These are phyloP conservation scores for Lentinula aciculospora DNA, from an alignment of 768 basidiomycete genomes.

Conservation along the genomic window DNA sequence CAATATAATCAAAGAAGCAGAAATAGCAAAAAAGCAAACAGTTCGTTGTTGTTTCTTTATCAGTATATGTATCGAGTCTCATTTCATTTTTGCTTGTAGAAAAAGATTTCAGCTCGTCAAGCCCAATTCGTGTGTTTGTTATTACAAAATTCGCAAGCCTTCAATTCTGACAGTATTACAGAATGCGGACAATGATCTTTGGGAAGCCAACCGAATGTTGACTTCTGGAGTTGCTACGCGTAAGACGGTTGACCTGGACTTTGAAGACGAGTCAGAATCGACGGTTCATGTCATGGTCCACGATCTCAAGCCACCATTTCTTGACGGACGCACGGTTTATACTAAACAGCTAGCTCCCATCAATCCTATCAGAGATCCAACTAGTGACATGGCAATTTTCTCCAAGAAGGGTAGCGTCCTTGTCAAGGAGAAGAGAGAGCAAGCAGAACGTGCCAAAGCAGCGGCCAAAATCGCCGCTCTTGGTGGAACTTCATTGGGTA, in stretches of 20 bases:
- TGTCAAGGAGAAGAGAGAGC: conserved; percentile 93
- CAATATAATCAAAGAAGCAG: conserved; percentile 58
- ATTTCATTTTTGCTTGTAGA: conserved; percentile 31
- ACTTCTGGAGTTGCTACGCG: conserved; percentile 93
- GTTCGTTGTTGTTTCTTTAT: conserved; percentile 32
- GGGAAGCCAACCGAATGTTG: conserved; percentile 98
- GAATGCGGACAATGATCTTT: conserved; percentile 97
- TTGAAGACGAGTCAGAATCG: conserved; percentile 94
- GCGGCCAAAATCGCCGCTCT: conserved; percentile 92
- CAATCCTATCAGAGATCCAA: conserved; percentile 90
- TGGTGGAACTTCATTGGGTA: conserved; percentile 91
- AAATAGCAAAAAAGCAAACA: conserved; percentile 71
- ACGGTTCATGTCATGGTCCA: conserved; percentile 98
- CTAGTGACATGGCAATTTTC: conserved; percentile 94
- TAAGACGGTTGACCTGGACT: conserved; percentile 84
- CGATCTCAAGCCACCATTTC: conserved; percentile 94
- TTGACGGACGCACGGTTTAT: conserved; percentile 93
- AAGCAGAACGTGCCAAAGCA: conserved; percentile 93
- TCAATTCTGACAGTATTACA: conserved; percentile 24
- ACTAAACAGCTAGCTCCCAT: conserved; percentile 97
- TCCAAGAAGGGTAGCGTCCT: conserved; percentile 94
- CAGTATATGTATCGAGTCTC: conserved; percentile 13
- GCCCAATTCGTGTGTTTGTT: conserved; percentile 80
- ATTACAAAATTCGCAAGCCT: not conserved
- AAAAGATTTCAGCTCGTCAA: conserved; percentile 88